Base-by-base conservation (phyloP, 257 asterid genomes). In the Solanum megistacrolobum region DNA sequence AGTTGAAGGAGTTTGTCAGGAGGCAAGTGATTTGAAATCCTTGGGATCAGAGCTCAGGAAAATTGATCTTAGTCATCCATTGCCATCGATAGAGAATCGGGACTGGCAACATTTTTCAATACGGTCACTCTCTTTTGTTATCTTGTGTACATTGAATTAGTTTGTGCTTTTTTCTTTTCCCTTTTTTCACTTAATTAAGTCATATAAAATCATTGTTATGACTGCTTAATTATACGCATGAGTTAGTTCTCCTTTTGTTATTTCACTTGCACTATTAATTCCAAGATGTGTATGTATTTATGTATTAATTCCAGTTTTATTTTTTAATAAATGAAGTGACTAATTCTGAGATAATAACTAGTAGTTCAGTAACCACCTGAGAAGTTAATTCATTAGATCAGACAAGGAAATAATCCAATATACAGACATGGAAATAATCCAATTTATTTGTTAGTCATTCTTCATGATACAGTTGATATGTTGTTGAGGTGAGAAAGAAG, bases 101-200 rank as follows among this genome's bases (percentile, higher is more conserved):
- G 65, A 10, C 39, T 93, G 93, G 16, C 90, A 89, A n/a, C 94
- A 92, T 83, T 96, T 96, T 83, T 91, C 98, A 12, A 94, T 94
- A 23, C 96, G 96, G 98, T 94, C 76, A 89, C 90, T 5, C 23
- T 55, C 25, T 55, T 55, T 55, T 55, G 9, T 7, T 55, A 55
- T 55, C 11, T 55, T 18, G n/a, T 18, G 5, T 55, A 9, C 9
- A 18, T 6, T 18, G n/a, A 55, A 55, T 46, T 18, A 18, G 9
- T 55, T 55, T 18, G 21, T 48, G 10, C 4, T 55, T 18, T 55
- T 16, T 6, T 18, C n/a, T 55, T 55, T 55, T 55, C 65, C 10
- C n/a, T 6, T 18, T 55, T 6, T 55, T 18, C 65, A 55, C 65
- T 55, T 55, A 55, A 55, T 55, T 55, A 55, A 7, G 9, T 55